Base-by-base conservation (phyloP, 768 basidiomycete species). In the Tylopilus felleus region DNA sequence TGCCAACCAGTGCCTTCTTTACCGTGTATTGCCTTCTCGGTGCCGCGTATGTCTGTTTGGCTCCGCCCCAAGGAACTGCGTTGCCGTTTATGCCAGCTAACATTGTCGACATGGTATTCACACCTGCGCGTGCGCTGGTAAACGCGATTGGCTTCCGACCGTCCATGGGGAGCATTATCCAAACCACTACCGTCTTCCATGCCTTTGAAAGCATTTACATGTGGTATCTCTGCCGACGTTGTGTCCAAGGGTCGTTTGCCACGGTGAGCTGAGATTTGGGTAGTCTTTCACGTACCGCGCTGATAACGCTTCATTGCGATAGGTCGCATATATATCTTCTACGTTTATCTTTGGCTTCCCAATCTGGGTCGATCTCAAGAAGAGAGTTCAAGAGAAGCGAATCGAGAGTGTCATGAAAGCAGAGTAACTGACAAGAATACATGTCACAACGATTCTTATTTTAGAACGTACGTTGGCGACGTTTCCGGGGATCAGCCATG, bases 381-480 rank as follows among this genome's bases (percentile, higher is more conserved):
- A 69, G 59, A 77, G 80, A 23, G 79, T 90, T 10, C 86, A 91
- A 57, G 69, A 73, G 29, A 82, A 83, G 16, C 78, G 88, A 3
- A 92, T 92, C 40, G 82, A 88, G 52, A 89, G 88, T 27, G 86
- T 92, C 4, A 84, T 88, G 85, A 92, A 91, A 67, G 79, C 80
- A 10, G 72, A 88, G 64, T 86, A 63, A 66, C 19, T 1, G 22
- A 13, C 14, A 23, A 19, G 14, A 16, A 36, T n/a, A 1, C 14
- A 14, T 23, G 17, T 9, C 7, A 19, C 9, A 28, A 33, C 19
- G 8, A 35, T n/a, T 21, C 9, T 31, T 43, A 35, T 33, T 33
- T 7, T 3, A 16, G 19, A 25, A 4, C 4, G 10, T 14, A 35
- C 28, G 13, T 27, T 13, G 4, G n/a, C n/a, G 17, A 19, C 5